These are phyloP conservation scores for Psidium friedrichsthalianum DNA, from an alignment of 345 rosid genomes.

Conservation along the genomic window DNA sequence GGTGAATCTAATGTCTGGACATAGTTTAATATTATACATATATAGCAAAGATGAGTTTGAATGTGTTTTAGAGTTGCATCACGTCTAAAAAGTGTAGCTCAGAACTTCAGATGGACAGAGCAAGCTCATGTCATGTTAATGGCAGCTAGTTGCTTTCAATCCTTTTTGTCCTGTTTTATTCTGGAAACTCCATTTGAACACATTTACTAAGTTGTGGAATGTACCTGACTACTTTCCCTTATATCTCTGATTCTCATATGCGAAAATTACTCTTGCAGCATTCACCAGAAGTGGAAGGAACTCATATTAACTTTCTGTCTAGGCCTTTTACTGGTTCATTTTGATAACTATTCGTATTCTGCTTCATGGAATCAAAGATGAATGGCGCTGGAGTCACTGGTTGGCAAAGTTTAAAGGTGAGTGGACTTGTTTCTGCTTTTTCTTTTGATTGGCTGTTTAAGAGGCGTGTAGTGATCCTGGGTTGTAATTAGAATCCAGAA, in stretches of 20 bases:
- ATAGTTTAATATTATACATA: background rate
- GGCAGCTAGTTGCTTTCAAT: no score
- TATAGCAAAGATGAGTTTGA: background rate
- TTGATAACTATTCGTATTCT: background rate
- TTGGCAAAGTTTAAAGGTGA: background rate
- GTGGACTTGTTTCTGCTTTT: background rate
- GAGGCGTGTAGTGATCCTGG: background rate
- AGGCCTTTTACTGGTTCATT: background rate
- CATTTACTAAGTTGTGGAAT: no score
- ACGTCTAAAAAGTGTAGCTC: no score
- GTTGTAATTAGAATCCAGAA: background rate
- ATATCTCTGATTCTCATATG: no score
- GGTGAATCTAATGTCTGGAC: background rate
- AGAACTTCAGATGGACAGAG: no score
- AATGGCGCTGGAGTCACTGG: background rate
- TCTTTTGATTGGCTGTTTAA: background rate
- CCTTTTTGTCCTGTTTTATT: no score
- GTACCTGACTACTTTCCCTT: no score
- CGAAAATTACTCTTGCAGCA: no score
- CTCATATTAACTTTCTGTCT: no score
- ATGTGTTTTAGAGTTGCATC: background rate
- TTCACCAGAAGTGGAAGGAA: no score
- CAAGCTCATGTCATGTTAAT: no score
- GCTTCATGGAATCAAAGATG: background rate
- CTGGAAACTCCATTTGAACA: no score